phyloP scores from a whole-genome alignment of 805 yeast species.

The Saccharomyces cerevisiae region DNA sequence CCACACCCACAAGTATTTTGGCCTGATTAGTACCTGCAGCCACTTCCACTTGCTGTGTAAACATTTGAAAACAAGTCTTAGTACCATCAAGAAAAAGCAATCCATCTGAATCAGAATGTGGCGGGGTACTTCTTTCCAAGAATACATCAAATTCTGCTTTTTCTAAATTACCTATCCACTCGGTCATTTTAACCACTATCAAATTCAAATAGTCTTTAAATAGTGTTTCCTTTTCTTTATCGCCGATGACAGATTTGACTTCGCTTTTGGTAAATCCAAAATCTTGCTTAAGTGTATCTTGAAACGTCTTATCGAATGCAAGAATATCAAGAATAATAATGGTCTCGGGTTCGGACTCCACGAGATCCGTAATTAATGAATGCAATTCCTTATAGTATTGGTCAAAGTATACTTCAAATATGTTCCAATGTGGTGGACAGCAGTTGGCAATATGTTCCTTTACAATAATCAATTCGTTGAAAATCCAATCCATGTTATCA shows the following conservation, averaged over 20 bases:
- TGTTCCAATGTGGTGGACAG: constrained; percentile 70
- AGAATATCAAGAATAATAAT: constrained; percentile 62
- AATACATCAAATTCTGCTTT: constrained; percentile 62
- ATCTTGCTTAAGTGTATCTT: constrained; percentile 40
- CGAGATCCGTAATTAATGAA: constrained; percentile 51
- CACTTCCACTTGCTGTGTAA: constrained; percentile 82
- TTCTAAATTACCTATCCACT: constrained; percentile 72
- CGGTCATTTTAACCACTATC: constrained; percentile 64
- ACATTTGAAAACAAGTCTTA: constrained; percentile 69
- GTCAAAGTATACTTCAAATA: constrained; percentile 51
- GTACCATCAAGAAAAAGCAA: constrained; percentile 66
- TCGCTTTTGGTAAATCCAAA: constrained; percentile 42
- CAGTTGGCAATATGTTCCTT: constrained; percentile 47
- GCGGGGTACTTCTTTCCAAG: constrained; percentile 57
- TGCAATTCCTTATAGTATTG: constrained; percentile 64
- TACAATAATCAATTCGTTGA: constrained; percentile 66
- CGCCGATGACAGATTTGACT: constrained; percentile 53
- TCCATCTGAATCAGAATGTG: constrained; percentile 61
- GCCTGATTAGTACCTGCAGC: constrained; percentile 82
- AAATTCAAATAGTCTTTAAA: constrained; percentile 72
- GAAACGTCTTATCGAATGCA: constrained; percentile 66
- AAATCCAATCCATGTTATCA: constrained; percentile 73
- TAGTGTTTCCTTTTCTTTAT: constrained; percentile 60
- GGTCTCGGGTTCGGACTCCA: constrained; percentile 73
- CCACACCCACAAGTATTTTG: constrained; percentile 67